Conservation (phyloP, 176 grass and related monocot genomes). For the Pharus latifolius region DNA sequence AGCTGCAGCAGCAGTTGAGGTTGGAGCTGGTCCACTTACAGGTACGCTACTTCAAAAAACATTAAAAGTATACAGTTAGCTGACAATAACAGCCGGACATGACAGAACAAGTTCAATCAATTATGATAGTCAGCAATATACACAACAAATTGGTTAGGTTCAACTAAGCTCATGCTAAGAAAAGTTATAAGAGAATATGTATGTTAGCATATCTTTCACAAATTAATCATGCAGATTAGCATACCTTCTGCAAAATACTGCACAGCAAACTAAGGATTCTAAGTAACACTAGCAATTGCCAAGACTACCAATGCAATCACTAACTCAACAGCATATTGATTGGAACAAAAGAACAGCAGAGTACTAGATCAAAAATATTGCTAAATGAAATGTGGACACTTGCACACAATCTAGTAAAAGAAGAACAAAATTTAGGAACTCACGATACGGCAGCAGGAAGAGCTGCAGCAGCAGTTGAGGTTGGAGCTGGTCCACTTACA, state of each 20-base stretch:
- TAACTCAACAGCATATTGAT: too few species aligned
- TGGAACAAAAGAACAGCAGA: too few species aligned
- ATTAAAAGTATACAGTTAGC: background rate
- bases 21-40: slow-evolving; percentile 12
- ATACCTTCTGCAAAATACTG: too few species aligned
- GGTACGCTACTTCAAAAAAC: slow-evolving; percentile 9
- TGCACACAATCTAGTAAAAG: too few species aligned
- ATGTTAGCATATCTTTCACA: background rate
- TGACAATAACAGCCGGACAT: background rate
- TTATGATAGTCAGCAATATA: background rate
- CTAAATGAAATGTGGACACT: too few species aligned
- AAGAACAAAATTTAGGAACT: background rate
- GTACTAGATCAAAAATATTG: too few species aligned
- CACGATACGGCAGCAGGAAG: slow-evolving; percentile 15
- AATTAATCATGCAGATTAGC: background rate
- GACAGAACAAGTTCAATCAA: background rate
- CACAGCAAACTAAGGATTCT: background rate
- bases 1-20: background rate
- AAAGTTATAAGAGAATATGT: background rate
- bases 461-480: background rate
- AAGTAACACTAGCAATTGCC: background rate
- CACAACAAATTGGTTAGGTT: too few species aligned
- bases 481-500: slow-evolving; percentile 12
- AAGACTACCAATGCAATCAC: too few species aligned
- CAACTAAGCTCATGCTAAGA: background rate